Evolutionary conservation across 23 red algal genomes (phyloP).

Genomic region (Pyropia haitanensis): DNA sequence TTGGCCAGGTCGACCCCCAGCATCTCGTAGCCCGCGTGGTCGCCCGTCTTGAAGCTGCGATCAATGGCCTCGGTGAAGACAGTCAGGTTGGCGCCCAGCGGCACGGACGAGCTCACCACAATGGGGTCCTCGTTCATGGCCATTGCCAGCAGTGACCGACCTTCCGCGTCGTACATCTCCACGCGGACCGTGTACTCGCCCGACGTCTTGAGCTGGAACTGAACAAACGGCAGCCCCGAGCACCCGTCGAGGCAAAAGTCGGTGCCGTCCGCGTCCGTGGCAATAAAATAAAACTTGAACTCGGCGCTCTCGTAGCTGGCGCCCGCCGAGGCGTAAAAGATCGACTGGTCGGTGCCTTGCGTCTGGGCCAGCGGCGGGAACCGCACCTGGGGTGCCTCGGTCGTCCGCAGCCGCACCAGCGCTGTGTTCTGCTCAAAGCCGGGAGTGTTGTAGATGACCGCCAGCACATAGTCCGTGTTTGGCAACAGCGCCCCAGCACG

Average conservation of each 20-base stretch:
- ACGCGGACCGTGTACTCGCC: constrained; percentile 30
- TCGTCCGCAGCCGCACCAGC: constrained; percentile 19
- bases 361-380: constrained; percentile 5
- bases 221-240: constrained; percentile 29
- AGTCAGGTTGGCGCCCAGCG: not conserved
- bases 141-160: constrained; percentile 19
- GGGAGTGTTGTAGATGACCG: constrained; percentile 14
- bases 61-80: constrained; percentile 16
- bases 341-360: constrained; percentile 25
- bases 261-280: constrained; percentile 32
- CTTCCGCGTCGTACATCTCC: constrained; percentile 39
- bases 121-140: constrained; percentile 22
- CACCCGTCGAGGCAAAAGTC: constrained; percentile 43
- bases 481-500: constrained; percentile 27
- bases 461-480: constrained; percentile 30
- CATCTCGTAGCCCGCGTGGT: constrained; percentile 40
- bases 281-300: constrained; percentile 54
- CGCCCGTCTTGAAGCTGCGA: constrained; percentile 25
- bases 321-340: constrained; percentile 30
- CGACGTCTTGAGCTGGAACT: constrained; percentile 20
- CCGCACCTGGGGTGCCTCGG: constrained; percentile 19
- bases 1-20: constrained; percentile 50
- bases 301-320: constrained; percentile 41
- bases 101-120: not conserved
- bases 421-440: constrained; percentile 33